Evolutionary conservation across 1,284 basidiomycete genomes (phyloP).

Genomic region (Moniliella sp.): DNA sequence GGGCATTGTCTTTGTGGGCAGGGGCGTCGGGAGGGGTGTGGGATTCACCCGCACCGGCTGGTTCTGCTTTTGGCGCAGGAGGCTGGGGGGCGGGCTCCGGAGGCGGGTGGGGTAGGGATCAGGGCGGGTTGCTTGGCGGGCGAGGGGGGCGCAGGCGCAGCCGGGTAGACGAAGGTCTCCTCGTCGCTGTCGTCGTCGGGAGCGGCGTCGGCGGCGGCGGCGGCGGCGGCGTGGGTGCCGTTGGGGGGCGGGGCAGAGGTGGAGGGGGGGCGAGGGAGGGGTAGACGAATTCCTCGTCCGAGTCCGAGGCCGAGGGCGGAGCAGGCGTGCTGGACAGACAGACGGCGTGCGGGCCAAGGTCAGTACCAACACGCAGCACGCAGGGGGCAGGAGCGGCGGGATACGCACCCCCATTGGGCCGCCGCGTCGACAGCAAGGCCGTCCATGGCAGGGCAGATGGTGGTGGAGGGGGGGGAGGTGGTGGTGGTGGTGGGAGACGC

Average conservation of each 20-base stretch:
- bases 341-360: too few relatives aligned
- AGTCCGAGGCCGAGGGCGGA: neutral
- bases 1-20: slow-evolving; percentile 8
- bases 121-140: neutral
- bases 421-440: slow-evolving; percentile 1
- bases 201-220: neutral
- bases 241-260: neutral
- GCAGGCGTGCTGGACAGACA: too few relatives aligned
- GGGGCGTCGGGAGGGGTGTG: slow-evolving; percentile 4
- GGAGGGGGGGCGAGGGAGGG: neutral
- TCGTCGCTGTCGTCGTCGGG: neutral
- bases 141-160: neutral
- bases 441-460: neutral
- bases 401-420: neutral
- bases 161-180: neutral
- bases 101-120: neutral
- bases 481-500: too few relatives aligned
- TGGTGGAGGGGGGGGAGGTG: too few relatives aligned
- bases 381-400: neutral
- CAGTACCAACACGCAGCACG: too few relatives aligned
- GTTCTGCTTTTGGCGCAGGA: neutral
- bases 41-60: too few relatives aligned
- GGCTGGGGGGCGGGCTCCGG: neutral
- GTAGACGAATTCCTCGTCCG: neutral
- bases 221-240: neutral